A percentile compares a stretch with the other conserved stretches of the same genome.
Evolutionary conservation across 2,329 filamentous ascomycete genomes (phyloP).

Genomic region (Sordariomycetes sp.): DNA sequence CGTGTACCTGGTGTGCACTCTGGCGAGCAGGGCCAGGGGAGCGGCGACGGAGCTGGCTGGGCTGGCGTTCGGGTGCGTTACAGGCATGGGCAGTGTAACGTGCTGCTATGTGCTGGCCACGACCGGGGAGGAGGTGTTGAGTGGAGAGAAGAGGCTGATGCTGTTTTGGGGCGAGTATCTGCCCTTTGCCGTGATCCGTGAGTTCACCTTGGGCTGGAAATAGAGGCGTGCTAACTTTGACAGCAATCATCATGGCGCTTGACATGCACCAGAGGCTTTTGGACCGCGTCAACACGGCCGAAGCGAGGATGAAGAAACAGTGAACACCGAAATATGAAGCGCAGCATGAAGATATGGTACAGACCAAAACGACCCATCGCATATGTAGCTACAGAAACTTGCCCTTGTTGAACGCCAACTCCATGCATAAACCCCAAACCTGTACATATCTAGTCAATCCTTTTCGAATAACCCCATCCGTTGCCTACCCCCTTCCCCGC

Average conservation of each 20-base stretch:
- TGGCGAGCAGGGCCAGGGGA: slow-evolving; percentile 12
- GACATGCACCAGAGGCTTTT: slow-evolving; percentile 48
- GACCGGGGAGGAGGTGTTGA: slow-evolving; percentile 38
- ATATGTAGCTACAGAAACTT: too few species aligned
- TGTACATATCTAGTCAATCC: not conserved
- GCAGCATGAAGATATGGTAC: too few species aligned
- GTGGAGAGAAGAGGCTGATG: slow-evolving; percentile 30
- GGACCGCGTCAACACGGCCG: slow-evolving; percentile 24
- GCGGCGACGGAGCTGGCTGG: slow-evolving; percentile 36
- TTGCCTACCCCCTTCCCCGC: slow-evolving; percentile 40
- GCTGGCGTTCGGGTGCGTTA: slow-evolving; percentile 41
- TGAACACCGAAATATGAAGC: slow-evolving; percentile 13
- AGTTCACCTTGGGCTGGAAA: slow-evolving; percentile 17
- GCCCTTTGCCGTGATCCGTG: slow-evolving; percentile 43
- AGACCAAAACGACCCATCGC: too few species aligned
- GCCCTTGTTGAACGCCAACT: too few species aligned
- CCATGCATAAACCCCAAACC: not conserved
- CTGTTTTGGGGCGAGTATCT: slow-evolving; percentile 40
- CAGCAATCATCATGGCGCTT: slow-evolving; percentile 38
- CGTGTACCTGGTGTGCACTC: slow-evolving; percentile 33
- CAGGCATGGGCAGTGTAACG: slow-evolving; percentile 38
- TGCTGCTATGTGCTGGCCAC: slow-evolving; percentile 41
- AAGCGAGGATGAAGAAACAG: slow-evolving; percentile 30
- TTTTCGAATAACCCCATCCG: slow-evolving; percentile 50
- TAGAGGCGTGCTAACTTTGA: slow-evolving; percentile 2